A percentile compares a stretch with the other conserved stretches of the same genome.
These are phyloP conservation scores for Dioszegia aurantiaca DNA, from an alignment of 768 basidiomycete species.

Conservation along the genomic window DNA sequence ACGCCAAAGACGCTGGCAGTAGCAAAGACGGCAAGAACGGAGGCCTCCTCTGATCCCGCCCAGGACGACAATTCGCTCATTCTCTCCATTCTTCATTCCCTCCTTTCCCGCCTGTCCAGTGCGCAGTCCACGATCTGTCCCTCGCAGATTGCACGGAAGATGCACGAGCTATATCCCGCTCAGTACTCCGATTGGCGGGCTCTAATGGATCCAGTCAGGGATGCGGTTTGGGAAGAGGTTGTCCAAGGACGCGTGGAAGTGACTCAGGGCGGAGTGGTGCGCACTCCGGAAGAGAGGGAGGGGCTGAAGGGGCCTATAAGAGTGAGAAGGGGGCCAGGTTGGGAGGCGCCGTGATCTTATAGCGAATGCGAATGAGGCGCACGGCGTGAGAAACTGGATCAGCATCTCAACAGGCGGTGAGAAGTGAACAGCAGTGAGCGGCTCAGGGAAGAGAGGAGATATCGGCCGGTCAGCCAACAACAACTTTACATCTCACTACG, in stretches of 20 bases:
- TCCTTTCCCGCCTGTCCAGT: slow-evolving; percentile 18
- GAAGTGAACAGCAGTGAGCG: no score
- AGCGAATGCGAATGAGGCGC: no score
- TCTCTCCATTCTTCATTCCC: slow-evolving; percentile 14
- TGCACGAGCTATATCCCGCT: slow-evolving; percentile 23
- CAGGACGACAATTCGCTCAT: neutral
- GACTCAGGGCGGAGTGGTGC: slow-evolving; percentile 34
- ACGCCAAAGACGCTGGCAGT: neutral
- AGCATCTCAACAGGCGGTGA: no score
- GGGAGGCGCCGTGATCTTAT: no score
- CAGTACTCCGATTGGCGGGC: slow-evolving; percentile 36
- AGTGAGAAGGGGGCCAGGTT: slow-evolving; percentile 29
- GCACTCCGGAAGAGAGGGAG: slow-evolving; percentile 21
- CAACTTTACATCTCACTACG: no score
- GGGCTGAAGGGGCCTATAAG: slow-evolving; percentile 41
- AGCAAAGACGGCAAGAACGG: neutral
- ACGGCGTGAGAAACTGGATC: no score
- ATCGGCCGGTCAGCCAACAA: no score
- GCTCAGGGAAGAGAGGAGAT: no score
- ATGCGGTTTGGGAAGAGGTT: slow-evolving; percentile 37
- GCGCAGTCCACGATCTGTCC: slow-evolving; percentile 36
- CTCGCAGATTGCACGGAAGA: slow-evolving; percentile 34
- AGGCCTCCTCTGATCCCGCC: neutral
- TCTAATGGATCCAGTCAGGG: slow-evolving; percentile 37
- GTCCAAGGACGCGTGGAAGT: slow-evolving; percentile 26